Percentiles rank a stretch among this genome's conserved stretches.
phyloP scores from a whole-genome alignment of 352 stramenopile species.

The Globisporangium spiculum region DNA sequence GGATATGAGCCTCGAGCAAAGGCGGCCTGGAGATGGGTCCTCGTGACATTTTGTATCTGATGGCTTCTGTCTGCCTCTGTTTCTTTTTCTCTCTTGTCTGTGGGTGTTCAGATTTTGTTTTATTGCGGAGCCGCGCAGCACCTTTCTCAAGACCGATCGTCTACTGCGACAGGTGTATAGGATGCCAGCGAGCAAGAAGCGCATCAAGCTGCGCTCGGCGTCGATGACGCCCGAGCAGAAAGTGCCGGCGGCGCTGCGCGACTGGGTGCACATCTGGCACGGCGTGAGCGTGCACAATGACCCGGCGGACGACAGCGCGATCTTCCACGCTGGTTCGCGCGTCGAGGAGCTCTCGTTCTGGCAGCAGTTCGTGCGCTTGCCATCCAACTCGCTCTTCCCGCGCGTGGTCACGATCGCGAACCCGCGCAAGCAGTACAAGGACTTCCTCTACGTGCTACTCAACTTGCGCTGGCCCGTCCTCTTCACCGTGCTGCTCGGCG shows the following conservation, averaged over 20 bases:
- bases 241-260: constrained; percentile 53
- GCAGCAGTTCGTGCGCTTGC: constrained; percentile 66
- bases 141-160: not conserved
- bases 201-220: constrained; percentile 58
- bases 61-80: not conserved
- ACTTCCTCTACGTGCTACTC: constrained; percentile 80
- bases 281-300: constrained; percentile 63
- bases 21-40: not conserved
- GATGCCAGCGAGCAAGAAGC: constrained; percentile 81
- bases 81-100: not conserved
- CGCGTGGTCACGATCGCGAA: constrained; percentile 55
- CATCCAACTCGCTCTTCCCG: constrained; percentile 73
- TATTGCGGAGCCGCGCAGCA: not conserved
- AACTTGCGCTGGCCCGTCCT: constrained; percentile 83
- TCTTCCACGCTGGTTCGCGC: constrained; percentile 68
- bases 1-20: too few species aligned
- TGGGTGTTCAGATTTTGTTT: not conserved
- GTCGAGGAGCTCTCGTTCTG: constrained; percentile 65
- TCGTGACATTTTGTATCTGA: not conserved
- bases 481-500: constrained; percentile 44
- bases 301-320: constrained; percentile 26
- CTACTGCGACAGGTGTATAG: not conserved
- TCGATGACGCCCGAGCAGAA: constrained; percentile 44
- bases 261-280: constrained; percentile 85
- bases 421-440: constrained; percentile 71